Evolutionary conservation across 495 filamentous ascomycete species (phyloP), one percentile per base, ranked within the genome.

Genomic region (Penicillium salamii): DNA sequence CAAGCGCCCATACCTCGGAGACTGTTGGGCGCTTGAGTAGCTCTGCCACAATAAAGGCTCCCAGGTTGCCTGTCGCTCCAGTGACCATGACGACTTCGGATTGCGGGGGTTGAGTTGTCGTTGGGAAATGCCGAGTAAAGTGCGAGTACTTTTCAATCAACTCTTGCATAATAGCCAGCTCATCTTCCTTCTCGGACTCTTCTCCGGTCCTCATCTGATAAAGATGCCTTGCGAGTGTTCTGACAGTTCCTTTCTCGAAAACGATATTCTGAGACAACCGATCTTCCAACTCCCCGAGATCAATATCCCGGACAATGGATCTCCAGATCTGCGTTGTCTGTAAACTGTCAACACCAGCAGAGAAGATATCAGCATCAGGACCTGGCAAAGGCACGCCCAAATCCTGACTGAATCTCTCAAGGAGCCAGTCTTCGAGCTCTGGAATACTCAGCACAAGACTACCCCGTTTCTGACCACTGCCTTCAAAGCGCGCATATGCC

Each of bases 41-140:
- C 14, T 69, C 62, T 15, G 71, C 55, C 5, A 86, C 71, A 9
- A 86, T 72, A 42, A 84, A 78, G 1, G 73, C 70, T 2, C 83
- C 84, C 1, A 87, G 68, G 3, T 79, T 72, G 13, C 84, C 84
- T 7, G 84, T 87, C 4, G 78, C 78, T 11, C 84, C 84, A 0
- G 83, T 86, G 9, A 87, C 50, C 11, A 70, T 26, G 6, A 64
- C 51, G 1, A 61, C 52, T 15, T 64, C 54, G 5, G 50, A 24
- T 5, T 44, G 43, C 28, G 58, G 58, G 6, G 49, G 31, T n/a
- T 32, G 29, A 4, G 47, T 7, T 1, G 51, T 58, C 18, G 52
- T 55, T 0, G 61, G 59, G 37, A 53, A 57, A 31, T 76, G 69
- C 24, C 67, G 46, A 32, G 75, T 46, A 37, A 76, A 62, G 17